These are phyloP conservation scores for Croton setiger DNA, from an alignment of 441 rosid species.

Conservation along the genomic window DNA sequence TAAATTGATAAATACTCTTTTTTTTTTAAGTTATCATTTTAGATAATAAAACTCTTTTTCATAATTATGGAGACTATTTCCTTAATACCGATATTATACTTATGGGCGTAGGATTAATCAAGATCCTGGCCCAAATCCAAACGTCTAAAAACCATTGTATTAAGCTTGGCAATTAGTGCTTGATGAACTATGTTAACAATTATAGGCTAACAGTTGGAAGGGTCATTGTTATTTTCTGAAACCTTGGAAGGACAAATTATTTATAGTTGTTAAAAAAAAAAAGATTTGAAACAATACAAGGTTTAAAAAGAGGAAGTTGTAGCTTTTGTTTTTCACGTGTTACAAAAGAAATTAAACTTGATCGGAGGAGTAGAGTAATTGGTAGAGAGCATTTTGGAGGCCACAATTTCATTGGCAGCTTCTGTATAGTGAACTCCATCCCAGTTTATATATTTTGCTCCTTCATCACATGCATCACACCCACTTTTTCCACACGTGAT, in stretches of 20 bases:
- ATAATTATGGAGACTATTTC: no score
- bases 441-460: slow-evolving; percentile 46
- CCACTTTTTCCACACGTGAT: slow-evolving; percentile 45
- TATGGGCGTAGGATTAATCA: no score
- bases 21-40: no score
- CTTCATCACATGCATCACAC: slow-evolving; percentile 36
- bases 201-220: no score
- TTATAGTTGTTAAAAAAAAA: not conserved
- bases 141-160: no score
- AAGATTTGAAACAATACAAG: not conserved
- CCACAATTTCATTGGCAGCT: slow-evolving; percentile 48
- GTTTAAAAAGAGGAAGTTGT: not conserved
- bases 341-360: slow-evolving; percentile 33
- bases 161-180: no score
- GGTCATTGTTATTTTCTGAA: not conserved
- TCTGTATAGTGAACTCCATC: slow-evolving; percentile 72
- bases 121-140: no score
- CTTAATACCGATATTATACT: no score
- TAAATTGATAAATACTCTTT: no score
- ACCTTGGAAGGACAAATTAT: not conserved
- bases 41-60: no score
- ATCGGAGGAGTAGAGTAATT: slow-evolving; percentile 35
- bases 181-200: not conserved
- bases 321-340: not conserved
- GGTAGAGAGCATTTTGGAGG: slow-evolving; percentile 37